phyloP scores from a whole-genome alignment of 441 rosid species.

The Pelargonium australe region DNA sequence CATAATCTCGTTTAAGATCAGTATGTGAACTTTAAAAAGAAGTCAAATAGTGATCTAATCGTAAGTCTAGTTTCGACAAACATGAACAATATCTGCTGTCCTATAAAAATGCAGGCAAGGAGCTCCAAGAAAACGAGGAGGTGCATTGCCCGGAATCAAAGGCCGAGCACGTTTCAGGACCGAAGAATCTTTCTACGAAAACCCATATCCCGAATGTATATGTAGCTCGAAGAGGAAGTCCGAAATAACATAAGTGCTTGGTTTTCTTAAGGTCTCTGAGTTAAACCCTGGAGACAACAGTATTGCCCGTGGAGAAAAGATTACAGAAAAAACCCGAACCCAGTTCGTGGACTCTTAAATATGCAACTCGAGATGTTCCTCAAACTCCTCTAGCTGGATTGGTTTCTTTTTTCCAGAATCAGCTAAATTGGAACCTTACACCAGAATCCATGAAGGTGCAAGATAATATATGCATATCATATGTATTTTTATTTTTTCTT shows the following conservation, averaged over 20 bases:
- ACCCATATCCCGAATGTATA: conserved; percentile 81
- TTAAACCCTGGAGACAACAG: too few species aligned
- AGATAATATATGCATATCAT: too few species aligned
- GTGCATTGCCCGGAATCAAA: conserved; percentile 57
- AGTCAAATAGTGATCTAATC: background rate
- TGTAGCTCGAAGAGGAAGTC: conserved; percentile 42
- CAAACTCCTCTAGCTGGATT: too few species aligned
- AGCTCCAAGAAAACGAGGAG: conserved; percentile 66
- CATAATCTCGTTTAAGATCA: too few species aligned
- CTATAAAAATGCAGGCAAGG: conserved; percentile 56
- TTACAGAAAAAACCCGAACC: too few species aligned
- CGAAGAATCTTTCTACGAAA: conserved; percentile 82
- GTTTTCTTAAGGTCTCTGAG: background rate
- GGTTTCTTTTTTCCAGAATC: too few species aligned
- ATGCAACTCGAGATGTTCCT: too few species aligned
- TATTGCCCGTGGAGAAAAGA: background rate
- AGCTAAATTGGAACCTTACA: too few species aligned
- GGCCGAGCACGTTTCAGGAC: conserved; percentile 69
- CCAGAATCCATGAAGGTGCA: too few species aligned
- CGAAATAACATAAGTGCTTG: conserved; percentile 6
- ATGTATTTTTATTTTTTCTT: too few species aligned
- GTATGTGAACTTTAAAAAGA: background rate
- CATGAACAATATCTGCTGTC: background rate
- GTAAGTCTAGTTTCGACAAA: background rate
- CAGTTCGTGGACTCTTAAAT: too few species aligned